Percentiles rank a stretch among this genome's conserved stretches.
Evolutionary conservation across 768 basidiomycete genomes (phyloP).

Genomic region (Amyloporia xantha): DNA sequence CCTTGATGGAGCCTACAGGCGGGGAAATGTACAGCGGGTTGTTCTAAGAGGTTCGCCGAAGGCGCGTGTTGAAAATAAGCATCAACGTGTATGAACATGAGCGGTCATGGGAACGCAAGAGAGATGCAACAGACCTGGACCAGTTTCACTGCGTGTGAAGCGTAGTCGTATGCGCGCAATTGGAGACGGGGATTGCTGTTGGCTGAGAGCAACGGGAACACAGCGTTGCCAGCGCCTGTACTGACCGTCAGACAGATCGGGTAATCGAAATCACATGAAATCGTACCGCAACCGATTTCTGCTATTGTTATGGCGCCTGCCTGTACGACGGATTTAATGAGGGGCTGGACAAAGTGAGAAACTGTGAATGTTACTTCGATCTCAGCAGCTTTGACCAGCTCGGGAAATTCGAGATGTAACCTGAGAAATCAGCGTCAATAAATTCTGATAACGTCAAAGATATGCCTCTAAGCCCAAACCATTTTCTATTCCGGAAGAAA

Average conservation of each 20-base stretch:
- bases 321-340: conserved; percentile 28
- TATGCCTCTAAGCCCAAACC: too few relatives aligned
- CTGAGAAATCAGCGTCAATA: conserved; percentile 37
- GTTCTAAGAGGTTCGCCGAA: too few relatives aligned
- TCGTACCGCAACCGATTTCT: conserved; percentile 87
- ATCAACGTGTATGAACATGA: background rate
- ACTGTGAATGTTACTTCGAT: conserved; percentile 28
- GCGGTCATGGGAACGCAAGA: background rate
- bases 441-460: too few relatives aligned
- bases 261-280: background rate
- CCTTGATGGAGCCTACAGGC: conserved; percentile 62
- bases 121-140: conserved; percentile 55
- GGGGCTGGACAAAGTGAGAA: conserved; percentile 3
- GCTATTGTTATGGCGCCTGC: conserved; percentile 73
- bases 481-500: conserved; percentile 94
- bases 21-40: conserved; percentile 66
- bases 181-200: conserved; percentile 76
- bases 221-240: conserved; percentile 90
- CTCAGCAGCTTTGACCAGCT: conserved; percentile 66
- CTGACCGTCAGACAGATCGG: too few relatives aligned
- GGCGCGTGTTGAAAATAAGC: background rate
- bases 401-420: conserved; percentile 94
- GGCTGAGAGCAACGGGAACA: conserved; percentile 79
- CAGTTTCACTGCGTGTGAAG: conserved; percentile 79
- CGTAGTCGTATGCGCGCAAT: conserved; percentile 87